Evolutionary conservation across 2,329 filamentous ascomycete species (phyloP), one percentile per base, ranked within the genome.

Genomic region (Onygenales sp.): DNA sequence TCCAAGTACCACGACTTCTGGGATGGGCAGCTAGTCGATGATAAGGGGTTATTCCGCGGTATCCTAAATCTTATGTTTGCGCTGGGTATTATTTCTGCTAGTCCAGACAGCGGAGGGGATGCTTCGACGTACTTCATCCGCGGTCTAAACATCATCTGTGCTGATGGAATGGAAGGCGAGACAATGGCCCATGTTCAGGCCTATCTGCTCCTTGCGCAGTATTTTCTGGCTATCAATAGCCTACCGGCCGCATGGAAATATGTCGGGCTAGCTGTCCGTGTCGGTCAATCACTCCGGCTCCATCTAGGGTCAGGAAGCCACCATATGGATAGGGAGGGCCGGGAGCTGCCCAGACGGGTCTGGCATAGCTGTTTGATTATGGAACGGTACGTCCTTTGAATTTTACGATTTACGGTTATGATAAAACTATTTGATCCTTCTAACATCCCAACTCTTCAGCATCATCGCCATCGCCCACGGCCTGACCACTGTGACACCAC

Each of bases 331-430:
- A 57, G 60, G 49, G 52, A 51, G 9, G 53, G 57, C 36, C 59
- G 53, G 33, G 62, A 65, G 50, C 54, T 63, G 10, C 48, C 50
- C 9, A 60, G 59, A 39, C 58, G 58, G 46, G 50, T 64, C n/a
- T 65, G 63, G 63, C 61, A 65, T 51, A 59, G 63, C 43, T 59
- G 56, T 21, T 52, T 63, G 44, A 56, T 64, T 13, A 42, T 63
- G 41, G 60, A 65, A 51, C 57, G 57, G 46, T 60, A 41, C 32
- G 55, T 50, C 17, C 36, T 5, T 27, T 41, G 3, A 7, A 41
- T 41, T 41, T 41, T 11, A 27, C 21, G 21, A 27, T 27, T 27
- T 27, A 27, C 21, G 21, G 21, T 27, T 27, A 27, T 27, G 21
- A 27, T 27, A 27, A 27, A 27, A 27, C 21, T 27, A 27, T 27